Conservation (phyloP, 495 filamentous ascomycete genomes). For the Margaritispora aquatica region DNA sequence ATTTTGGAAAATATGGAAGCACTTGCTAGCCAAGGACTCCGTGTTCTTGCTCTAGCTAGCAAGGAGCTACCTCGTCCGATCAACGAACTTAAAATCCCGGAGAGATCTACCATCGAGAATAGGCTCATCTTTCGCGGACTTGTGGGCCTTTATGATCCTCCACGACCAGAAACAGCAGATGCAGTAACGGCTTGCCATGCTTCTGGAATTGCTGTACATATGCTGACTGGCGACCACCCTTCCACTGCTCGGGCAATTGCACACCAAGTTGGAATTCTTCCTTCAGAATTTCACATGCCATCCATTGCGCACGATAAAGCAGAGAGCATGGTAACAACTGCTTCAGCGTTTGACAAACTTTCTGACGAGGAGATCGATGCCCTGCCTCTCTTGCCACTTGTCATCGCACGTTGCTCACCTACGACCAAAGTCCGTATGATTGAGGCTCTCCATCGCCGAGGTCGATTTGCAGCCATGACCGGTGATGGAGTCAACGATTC, state of each 20-base stretch:
- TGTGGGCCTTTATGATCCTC: conserved; percentile 54
- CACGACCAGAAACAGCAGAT: conserved; percentile 39
- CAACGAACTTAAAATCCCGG: conserved; percentile 35
- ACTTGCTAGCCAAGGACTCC: conserved; percentile 57
- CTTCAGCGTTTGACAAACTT: conserved; percentile 55
- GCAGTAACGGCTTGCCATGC: conserved; percentile 55
- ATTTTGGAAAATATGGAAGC: conserved; percentile 61
- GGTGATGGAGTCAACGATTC: conserved; percentile 79
- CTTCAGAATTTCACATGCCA: conserved; percentile 37
- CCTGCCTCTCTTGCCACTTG: conserved; percentile 56
- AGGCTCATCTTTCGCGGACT: conserved; percentile 51
- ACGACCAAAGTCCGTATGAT: conserved; percentile 68
- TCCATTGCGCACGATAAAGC: conserved; percentile 45
- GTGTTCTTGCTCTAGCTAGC: conserved; percentile 57
- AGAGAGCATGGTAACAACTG: conserved; percentile 61
- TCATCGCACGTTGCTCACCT: conserved; percentile 65
- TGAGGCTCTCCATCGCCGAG: conserved; percentile 59
- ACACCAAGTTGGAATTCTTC: conserved; percentile 61
- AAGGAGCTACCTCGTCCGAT: conserved; percentile 29
- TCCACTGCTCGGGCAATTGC: conserved; percentile 63
- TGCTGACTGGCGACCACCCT: conserved; percentile 66
- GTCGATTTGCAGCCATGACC: conserved; percentile 63
- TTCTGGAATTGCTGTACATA: conserved; percentile 69
- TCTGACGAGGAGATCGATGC: conserved; percentile 54
- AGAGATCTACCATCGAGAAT: conserved; percentile 49